A percentile compares a stretch with the other conserved stretches of the same genome.
These are phyloP conservation scores for Coniferiporia weirii DNA, from an alignment of 1,284 basidiomycete genomes.

Conservation along the genomic window DNA sequence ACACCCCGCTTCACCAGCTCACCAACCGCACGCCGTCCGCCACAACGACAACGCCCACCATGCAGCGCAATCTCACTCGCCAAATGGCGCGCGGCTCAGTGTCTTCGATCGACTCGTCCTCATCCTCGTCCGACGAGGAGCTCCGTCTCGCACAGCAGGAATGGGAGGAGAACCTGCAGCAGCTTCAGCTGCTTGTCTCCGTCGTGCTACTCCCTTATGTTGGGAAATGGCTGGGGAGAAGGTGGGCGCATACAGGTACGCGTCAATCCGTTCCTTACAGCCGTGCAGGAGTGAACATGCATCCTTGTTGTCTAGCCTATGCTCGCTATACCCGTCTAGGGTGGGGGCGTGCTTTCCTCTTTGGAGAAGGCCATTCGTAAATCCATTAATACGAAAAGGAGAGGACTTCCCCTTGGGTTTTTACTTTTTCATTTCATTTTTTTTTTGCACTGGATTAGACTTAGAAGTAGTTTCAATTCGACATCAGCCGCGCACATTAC, in stretches of 20 bases:
- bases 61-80: not conserved
- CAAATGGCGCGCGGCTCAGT: conserved; percentile 38
- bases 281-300: too few relatives aligned
- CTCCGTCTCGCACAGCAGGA: conserved; percentile 77
- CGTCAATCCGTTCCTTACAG: conserved; percentile 22
- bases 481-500: not conserved
- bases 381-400: conserved; percentile 21
- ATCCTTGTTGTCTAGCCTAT: conserved; percentile 44
- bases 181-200: conserved; percentile 76
- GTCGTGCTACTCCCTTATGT: conserved; percentile 81
- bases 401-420: too few relatives aligned
- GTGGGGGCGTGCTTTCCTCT: conserved; percentile 61
- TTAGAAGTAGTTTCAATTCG: too few relatives aligned
- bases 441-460: too few relatives aligned
- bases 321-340: conserved; percentile 67
- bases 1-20: too few relatives aligned
- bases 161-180: conserved; percentile 86
- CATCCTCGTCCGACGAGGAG: conserved; percentile 51
- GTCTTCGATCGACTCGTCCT: conserved; percentile 37
- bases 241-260: conserved; percentile 83
- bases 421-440: too few relatives aligned
- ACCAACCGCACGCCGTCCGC: too few relatives aligned
- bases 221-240: conserved; percentile 84
- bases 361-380: conserved; percentile 33
- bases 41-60: not conserved